phyloP scores from a whole-genome alignment of 2,329 filamentous ascomycete genomes.

The Herpotrichia juniperi region DNA sequence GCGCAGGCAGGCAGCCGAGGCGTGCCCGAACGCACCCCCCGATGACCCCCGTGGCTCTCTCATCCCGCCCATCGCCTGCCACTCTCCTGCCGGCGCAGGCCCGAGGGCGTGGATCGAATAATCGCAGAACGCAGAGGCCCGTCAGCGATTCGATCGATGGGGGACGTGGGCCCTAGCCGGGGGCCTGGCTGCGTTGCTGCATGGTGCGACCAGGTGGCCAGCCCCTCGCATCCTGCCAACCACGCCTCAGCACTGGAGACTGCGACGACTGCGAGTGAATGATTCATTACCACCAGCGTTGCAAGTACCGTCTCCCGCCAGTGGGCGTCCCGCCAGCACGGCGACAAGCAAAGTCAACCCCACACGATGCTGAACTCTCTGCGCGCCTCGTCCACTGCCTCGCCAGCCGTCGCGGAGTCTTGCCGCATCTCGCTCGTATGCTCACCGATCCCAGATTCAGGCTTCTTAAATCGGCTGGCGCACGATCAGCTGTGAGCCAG shows the following conservation, averaged over 20 bases:
- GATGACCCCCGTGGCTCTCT: no score
- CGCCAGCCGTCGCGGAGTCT: no score
- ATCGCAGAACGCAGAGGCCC: constrained; percentile 7
- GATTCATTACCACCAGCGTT: no score
- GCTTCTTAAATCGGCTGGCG: neutral
- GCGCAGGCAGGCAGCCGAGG: no score
- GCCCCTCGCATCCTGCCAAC: neutral
- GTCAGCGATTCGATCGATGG: constrained; percentile 19
- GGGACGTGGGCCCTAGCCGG: neutral
- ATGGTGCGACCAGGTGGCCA: neutral
- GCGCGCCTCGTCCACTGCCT: no score
- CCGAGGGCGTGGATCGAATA: constrained; percentile 15
- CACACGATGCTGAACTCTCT: neutral
- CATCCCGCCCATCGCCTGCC: no score
- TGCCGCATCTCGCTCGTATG: no score
- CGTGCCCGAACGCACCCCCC: no score
- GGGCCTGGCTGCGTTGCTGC: neutral
- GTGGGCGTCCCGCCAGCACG: neutral
- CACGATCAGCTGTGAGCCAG: constrained; percentile 1
- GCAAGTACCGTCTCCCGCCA: no score
- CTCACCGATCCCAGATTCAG: constrained; percentile 2
- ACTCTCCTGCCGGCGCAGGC: neutral
- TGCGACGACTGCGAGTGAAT: constrained; percentile 4
- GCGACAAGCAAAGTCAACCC: neutral
- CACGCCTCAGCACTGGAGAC: neutral